Conservation (phyloP, 805 yeast species). For the Wickerhamomyces chambardii region DNA sequence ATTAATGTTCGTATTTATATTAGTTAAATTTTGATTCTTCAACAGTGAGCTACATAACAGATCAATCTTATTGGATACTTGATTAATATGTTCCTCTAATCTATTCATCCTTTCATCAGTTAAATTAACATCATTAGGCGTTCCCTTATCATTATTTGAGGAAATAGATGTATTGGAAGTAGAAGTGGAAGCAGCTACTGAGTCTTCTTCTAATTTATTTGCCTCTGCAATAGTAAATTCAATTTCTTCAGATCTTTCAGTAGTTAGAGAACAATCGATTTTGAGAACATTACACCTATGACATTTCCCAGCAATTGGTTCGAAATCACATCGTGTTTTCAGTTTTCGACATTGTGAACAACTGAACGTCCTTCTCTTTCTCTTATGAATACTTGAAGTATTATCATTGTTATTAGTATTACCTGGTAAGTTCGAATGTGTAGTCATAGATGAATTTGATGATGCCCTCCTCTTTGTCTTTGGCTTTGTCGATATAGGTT, state of each 20-base stretch:
- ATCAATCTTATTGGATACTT: conserved; percentile 9
- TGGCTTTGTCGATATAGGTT: no score
- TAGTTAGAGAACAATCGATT: conserved; percentile 37
- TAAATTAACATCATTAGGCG: no score
- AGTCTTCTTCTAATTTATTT: not conserved
- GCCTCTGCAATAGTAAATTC: conserved; percentile 6
- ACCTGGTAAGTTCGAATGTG: no score
- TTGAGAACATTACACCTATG: conserved; percentile 41
- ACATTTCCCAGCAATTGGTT: conserved; percentile 33
- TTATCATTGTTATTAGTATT: no score
- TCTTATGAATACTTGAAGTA: conserved; percentile 21
- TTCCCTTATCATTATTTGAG: no score
- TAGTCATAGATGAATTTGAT: no score
- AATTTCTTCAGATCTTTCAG: conserved; percentile 18
- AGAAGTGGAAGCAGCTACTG: conserved; percentile 2
- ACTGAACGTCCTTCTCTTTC: conserved; percentile 30
- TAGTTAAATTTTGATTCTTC: not conserved
- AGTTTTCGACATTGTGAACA: conserved; percentile 45
- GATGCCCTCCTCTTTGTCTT: no score
- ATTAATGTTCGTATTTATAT: no score
- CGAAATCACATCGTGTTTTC: conserved; percentile 50
- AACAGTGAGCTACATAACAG: not conserved
- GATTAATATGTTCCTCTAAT: conserved; percentile 17
- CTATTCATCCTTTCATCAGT: conserved; percentile 13
- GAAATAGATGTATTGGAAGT: not conserved